These are phyloP conservation scores for Globisporangium nunn DNA, from an alignment of 352 stramenopile genomes.

Conservation along the genomic window DNA sequence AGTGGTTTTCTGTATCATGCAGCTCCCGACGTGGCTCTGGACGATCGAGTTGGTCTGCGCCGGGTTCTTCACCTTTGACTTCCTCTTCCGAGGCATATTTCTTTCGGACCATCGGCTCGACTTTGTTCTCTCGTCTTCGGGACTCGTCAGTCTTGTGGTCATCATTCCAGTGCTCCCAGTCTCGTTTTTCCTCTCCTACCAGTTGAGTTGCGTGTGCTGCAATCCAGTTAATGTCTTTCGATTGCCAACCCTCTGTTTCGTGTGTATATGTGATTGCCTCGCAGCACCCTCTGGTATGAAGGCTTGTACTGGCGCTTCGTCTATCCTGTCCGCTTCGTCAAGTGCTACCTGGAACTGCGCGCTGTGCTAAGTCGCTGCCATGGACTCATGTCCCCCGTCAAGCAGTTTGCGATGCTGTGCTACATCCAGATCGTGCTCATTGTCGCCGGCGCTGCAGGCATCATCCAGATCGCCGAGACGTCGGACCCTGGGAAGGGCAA, in stretches of 20 bases:
- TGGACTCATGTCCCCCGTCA: slow-evolving; percentile 66
- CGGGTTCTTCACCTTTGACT: slow-evolving; percentile 56
- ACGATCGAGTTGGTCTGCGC: slow-evolving; percentile 59
- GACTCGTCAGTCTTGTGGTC: slow-evolving; percentile 47
- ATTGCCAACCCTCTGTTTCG: slow-evolving; percentile 1
- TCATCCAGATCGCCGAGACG: slow-evolving; percentile 84
- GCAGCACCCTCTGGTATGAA: slow-evolving; percentile 73
- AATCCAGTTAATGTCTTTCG: background rate
- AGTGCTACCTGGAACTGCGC: slow-evolving; percentile 72
- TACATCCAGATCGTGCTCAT: slow-evolving; percentile 81
- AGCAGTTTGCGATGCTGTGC: slow-evolving; percentile 73
- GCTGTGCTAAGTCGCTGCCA: slow-evolving; percentile 77
- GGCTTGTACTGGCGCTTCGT: slow-evolving; percentile 75
- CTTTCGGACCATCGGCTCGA: slow-evolving; percentile 58
- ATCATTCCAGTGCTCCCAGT: slow-evolving; percentile 71
- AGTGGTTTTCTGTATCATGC: slow-evolving; percentile 1
- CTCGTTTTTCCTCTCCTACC: slow-evolving; percentile 67
- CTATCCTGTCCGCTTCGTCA: slow-evolving; percentile 77
- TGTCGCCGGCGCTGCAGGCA: slow-evolving; percentile 60
- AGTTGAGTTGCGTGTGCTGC: slow-evolving; percentile 32
- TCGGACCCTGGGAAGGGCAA: slow-evolving; percentile 38
- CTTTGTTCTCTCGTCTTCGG: slow-evolving; percentile 51
- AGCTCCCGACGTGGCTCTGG: slow-evolving; percentile 71
- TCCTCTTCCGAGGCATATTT: slow-evolving; percentile 64
- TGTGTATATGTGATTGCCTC: background rate